phyloP scores from a whole-genome alignment of 2,329 filamentous ascomycete species.

The Fusarium fujikuroi region DNA sequence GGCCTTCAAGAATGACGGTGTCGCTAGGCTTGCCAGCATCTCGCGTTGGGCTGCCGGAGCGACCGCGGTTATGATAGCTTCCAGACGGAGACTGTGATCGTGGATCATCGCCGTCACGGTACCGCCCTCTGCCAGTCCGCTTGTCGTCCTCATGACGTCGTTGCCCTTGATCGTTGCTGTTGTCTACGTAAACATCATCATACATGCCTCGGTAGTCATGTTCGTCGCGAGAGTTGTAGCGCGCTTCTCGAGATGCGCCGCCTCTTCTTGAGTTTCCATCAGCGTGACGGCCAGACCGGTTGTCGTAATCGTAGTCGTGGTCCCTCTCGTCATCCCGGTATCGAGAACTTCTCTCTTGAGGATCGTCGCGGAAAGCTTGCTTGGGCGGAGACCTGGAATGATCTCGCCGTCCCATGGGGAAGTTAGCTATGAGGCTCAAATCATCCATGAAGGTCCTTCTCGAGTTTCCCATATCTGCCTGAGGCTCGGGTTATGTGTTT shows the following conservation, averaged over 20 bases:
- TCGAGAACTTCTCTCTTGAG: constrained; percentile 44
- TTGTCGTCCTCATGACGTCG: constrained; percentile 38
- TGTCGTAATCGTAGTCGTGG: constrained; percentile 36
- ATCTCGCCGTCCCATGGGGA: constrained; percentile 56
- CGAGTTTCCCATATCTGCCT: constrained; percentile 38
- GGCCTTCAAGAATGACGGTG: constrained; percentile 65
- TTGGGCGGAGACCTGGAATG: constrained; percentile 57
- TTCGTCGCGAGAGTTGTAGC: constrained; percentile 44
- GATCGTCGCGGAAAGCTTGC: constrained; percentile 52
- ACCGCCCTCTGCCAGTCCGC: constrained; percentile 30
- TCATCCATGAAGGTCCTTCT: constrained; percentile 44
- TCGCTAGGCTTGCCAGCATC: constrained; percentile 58
- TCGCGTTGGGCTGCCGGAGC: constrained; percentile 50
- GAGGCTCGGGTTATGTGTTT: constrained; percentile 54
- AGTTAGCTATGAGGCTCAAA: constrained; percentile 57
- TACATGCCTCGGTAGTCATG: constrained; percentile 53
- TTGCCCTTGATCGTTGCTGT: constrained; percentile 34
- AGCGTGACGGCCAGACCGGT: constrained; percentile 44
- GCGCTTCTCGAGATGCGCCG: constrained; percentile 41
- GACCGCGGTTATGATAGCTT: constrained; percentile 46
- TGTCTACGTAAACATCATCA: constrained; percentile 51
- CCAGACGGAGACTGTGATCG: constrained; percentile 44
- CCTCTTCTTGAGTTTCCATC: constrained; percentile 41
- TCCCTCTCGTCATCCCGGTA: constrained; percentile 43
- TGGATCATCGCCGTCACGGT: constrained; percentile 34